Percentiles rank a stretch among this genome's conserved stretches.
phyloP scores from a whole-genome alignment of 208 protist genomes.

The Trypanosoma cruzi region DNA sequence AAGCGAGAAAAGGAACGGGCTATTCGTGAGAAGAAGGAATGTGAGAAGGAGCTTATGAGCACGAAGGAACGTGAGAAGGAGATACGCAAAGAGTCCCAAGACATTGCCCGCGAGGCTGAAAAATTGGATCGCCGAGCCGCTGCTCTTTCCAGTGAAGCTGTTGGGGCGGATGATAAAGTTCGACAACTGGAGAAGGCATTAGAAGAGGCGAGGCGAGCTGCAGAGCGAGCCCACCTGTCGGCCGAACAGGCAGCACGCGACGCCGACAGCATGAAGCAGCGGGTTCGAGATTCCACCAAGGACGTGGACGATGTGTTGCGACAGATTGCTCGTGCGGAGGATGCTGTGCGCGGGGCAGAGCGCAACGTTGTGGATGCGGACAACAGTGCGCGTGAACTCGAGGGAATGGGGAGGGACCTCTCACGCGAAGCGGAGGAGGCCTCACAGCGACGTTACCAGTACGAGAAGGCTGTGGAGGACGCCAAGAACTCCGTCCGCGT shows the following conservation, averaged over 20 bases:
- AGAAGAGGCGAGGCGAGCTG: constrained; percentile 76
- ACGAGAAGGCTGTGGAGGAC: constrained; percentile 68
- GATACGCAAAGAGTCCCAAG: constrained; percentile 71
- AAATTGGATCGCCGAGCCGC: constrained; percentile 71
- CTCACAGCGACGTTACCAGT: constrained; percentile 65
- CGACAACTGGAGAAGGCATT: constrained; percentile 85
- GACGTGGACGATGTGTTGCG: constrained; percentile 71
- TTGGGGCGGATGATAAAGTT: constrained; percentile 84
- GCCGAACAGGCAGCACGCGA: constrained; percentile 73
- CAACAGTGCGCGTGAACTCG: constrained; percentile 77
- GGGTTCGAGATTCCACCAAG: constrained; percentile 63
- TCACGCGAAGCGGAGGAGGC: constrained; percentile 86
- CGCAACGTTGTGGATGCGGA: constrained; percentile 65
- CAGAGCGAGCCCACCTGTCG: constrained; percentile 70
- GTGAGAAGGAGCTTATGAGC: constrained; percentile 71
- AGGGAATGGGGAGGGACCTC: constrained; percentile 78
- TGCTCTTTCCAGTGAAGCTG: constrained; percentile 59
- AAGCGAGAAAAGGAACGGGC: constrained; percentile 75
- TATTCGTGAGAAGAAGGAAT: constrained; percentile 80
- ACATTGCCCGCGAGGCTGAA: constrained; percentile 74
- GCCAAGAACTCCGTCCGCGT: constrained; percentile 56
- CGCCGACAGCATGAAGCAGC: constrained; percentile 63
- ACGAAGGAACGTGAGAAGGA: constrained; percentile 79
- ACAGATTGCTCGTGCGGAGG: constrained; percentile 78
- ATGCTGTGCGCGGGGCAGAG: constrained; percentile 75